Percentiles rank a stretch among this genome's conserved stretches.
Conservation (phyloP, 371 early-diverging fungal genomes). For the Gilbertella persicaria region DNA sequence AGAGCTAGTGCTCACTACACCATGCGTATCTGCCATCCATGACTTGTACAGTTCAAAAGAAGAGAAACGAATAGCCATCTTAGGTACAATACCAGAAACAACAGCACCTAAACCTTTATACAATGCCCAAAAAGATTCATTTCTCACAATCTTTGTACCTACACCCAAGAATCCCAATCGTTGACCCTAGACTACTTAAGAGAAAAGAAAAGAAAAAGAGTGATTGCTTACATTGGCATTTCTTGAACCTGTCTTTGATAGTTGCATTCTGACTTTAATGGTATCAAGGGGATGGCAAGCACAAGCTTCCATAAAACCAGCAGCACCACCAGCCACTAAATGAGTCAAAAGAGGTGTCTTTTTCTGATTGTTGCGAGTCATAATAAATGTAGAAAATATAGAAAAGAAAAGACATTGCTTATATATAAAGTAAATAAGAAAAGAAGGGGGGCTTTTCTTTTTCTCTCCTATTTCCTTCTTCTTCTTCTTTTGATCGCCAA, state of each 20-base stretch:
- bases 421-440: no score
- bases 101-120: constrained; percentile 99
- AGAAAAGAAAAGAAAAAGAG: not conserved
- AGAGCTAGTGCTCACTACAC: constrained; percentile 67
- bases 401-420: no score
- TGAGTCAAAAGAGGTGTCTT: constrained; percentile 63
- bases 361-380: constrained; percentile 31
- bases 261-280: constrained; percentile 95
- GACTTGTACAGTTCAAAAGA: constrained; percentile 95
- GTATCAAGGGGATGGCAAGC: constrained; percentile 97
- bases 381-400: constrained; percentile 32
- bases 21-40: constrained; percentile 72
- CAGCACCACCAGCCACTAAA: constrained; percentile 89
- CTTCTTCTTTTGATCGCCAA: no score
- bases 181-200: constrained; percentile 35
- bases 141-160: constrained; percentile 81
- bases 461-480: no score
- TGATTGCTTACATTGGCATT: constrained; percentile 41
- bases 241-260: constrained; percentile 56
- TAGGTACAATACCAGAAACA: constrained; percentile 95
- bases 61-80: constrained; percentile 98
- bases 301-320: constrained; percentile 93
- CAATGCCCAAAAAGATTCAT: constrained; percentile 87
- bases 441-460: no score
- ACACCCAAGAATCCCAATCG: constrained; percentile 78